Evolutionary conservation across 1,139 yeast species (phyloP), one percentile per base, ranked within the genome.

Genomic region (Hyphopichia pseudoburtonii): DNA sequence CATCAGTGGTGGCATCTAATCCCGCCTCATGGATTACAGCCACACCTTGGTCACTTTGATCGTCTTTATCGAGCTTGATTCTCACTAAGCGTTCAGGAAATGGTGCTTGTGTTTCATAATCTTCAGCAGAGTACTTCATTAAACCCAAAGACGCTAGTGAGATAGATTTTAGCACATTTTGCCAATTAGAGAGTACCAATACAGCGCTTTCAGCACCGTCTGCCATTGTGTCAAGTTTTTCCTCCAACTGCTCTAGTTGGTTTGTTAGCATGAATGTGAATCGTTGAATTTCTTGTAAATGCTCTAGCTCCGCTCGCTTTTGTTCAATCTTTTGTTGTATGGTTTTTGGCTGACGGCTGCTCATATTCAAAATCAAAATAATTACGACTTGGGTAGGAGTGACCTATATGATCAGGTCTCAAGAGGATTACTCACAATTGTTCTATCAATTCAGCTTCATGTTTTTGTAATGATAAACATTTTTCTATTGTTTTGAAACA

Each of bases 61-160:
- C 54, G 17, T 59, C 66, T 39, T 68, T 62, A 25, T 74, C 75
- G 18, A 82, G 61, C 38, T 76, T 68, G 25, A 86, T 74, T 35
- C 95, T 66, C 4, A 87, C 88, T 45, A 87, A 64, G 0, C 88
- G 74, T 52, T 86, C 62, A 33, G 74, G 76, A 41, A 68, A 50
- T n/a, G 70, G 67, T 1, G 48, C 40, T 14, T 44, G 51, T 2
- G 36, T 56, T 50, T 74, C 76, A 37, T 70, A 71, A 44, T 75
- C 80, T 24, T 62, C 61, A 18, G 71, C 73, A 0, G 72, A 47
- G 43, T 76, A 70, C 38, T 70, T 73, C 40, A 73, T 56, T 34
- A 82, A 57, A 3, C 83, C 80, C 48, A 80, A 58, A 0, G 89
- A 78, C 0, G 94, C 90, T 50, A 86, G 57, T 9, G 84, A 76